Evolutionary conservation across 306 rosid genomes (phyloP).

Genomic region (Bauhinia variegata): DNA sequence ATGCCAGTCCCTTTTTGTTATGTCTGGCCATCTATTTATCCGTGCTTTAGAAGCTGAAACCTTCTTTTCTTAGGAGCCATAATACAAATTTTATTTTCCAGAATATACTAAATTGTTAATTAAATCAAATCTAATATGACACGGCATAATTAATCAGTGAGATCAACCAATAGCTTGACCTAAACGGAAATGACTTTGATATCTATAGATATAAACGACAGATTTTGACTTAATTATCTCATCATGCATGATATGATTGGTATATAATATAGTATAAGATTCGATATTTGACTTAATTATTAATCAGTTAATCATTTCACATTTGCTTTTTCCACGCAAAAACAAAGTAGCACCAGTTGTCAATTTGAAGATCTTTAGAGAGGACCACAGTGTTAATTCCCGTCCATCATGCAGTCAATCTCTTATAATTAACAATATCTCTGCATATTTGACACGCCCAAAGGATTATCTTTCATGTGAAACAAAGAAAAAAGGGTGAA

Average conservation of each 20-base stretch:
- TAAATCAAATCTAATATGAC: neutral
- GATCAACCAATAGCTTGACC: too few species aligned
- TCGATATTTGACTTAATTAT: neutral
- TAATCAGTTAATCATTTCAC: neutral
- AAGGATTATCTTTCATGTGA: slow-evolving; percentile 21
- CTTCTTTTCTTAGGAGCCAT: too few species aligned
- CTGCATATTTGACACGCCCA: slow-evolving; percentile 10
- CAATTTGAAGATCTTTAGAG: slow-evolving; percentile 23
- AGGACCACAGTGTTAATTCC: neutral
- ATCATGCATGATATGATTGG: too few species aligned
- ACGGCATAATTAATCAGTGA: neutral
- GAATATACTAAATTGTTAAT: too few species aligned
- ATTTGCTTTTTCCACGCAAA: slow-evolving; percentile 9
- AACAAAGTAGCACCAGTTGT: slow-evolving; percentile 28
- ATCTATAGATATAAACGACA: neutral
- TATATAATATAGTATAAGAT: too few species aligned
- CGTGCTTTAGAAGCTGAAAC: too few species aligned
- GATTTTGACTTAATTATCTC: neutral
- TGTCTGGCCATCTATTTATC: too few species aligned
- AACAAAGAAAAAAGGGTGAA: neutral
- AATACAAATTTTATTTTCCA: too few species aligned
- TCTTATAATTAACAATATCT: too few species aligned
- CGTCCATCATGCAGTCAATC: slow-evolving; percentile 43
- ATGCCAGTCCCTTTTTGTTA: too few species aligned
- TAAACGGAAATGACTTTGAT: neutral